A percentile compares a stretch with the other conserved stretches of the same genome.
These are phyloP conservation scores for Boletales sp. DNA, from an alignment of 768 basidiomycete genomes.

Conservation along the genomic window DNA sequence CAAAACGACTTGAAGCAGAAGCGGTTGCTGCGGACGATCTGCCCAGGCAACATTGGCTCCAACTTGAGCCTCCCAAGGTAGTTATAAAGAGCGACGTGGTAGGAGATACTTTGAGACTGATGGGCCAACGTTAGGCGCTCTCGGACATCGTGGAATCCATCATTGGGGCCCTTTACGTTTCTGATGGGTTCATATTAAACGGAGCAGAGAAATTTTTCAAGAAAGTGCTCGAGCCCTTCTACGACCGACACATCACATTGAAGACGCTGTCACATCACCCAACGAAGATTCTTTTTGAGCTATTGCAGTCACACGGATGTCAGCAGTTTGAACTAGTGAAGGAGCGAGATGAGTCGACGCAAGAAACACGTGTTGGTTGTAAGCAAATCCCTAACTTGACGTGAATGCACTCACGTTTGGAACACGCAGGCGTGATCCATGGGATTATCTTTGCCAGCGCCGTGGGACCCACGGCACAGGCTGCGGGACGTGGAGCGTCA, in stretches of 20 bases:
- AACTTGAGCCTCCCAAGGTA: constrained; percentile 76
- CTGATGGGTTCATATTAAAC: constrained; percentile 60
- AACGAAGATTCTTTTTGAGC: constrained; percentile 68
- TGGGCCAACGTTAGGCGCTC: constrained; percentile 45
- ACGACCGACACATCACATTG: constrained; percentile 68
- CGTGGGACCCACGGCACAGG: constrained; percentile 44
- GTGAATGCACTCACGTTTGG: constrained; percentile 15
- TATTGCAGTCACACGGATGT: constrained; percentile 71
- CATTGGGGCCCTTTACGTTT: constrained; percentile 75
- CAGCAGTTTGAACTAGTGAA: constrained; percentile 60
- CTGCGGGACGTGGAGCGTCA: constrained; percentile 61
- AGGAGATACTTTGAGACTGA: too few species aligned
- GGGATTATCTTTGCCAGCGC: constrained; percentile 59
- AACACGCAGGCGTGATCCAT: constrained; percentile 60
- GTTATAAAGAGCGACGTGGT: too few species aligned
- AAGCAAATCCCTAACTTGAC: constrained; percentile 16
- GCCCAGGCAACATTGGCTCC: constrained; percentile 76
- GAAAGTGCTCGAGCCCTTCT: constrained; percentile 70
- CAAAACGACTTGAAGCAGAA: constrained; percentile 45
- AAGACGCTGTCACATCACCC: constrained; percentile 75
- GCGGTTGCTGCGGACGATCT: constrained; percentile 48
- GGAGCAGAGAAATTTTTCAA: constrained; percentile 67
- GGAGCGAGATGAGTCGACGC: constrained; percentile 36
- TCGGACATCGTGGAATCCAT: constrained; percentile 81
- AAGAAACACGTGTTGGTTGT: constrained; percentile 52